These are phyloP conservation scores for Naganishia randhawae DNA, from an alignment of 768 basidiomycete genomes.

Conservation along the genomic window DNA sequence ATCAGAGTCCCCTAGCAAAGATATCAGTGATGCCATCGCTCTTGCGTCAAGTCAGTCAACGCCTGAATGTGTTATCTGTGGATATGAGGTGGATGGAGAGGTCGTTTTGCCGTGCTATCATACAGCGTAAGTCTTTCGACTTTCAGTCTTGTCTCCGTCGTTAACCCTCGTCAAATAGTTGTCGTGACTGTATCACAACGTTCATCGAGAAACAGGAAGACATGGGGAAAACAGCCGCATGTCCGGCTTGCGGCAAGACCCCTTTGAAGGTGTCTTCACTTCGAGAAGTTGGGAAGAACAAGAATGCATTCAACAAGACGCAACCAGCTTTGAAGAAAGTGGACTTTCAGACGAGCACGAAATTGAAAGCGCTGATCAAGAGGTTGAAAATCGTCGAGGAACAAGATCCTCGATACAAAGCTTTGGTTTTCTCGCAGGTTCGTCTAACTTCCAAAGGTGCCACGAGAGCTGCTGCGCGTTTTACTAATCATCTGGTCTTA, in stretches of 20 bases:
- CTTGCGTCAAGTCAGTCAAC: slow-evolving; percentile 11
- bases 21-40: neutral
- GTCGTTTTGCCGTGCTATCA: slow-evolving; percentile 48
- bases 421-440: slow-evolving; percentile 51
- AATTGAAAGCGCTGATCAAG: slow-evolving; percentile 74
- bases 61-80: slow-evolving; percentile 49
- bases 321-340: slow-evolving; percentile 60
- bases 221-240: slow-evolving; percentile 65
- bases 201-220: slow-evolving; percentile 68
- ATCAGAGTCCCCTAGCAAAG: neutral
- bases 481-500: neutral
- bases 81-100: slow-evolving; percentile 59
- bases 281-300: slow-evolving; percentile 39
- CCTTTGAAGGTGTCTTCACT: slow-evolving; percentile 45
- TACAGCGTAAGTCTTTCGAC: slow-evolving; percentile 35
- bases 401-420: slow-evolving; percentile 64
- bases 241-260: slow-evolving; percentile 65
- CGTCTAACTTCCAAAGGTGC: slow-evolving; percentile 9
- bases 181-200: slow-evolving; percentile 82
- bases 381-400: slow-evolving; percentile 62
- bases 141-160: slow-evolving; percentile 1
- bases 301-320: slow-evolving; percentile 38
- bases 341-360: slow-evolving; percentile 84
- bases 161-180: slow-evolving; percentile 55
- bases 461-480: neutral